Percentiles rank a stretch among this genome's conserved stretches.
Conservation (phyloP, 352 stramenopile genomes). For the Globisporangium alternatum region DNA sequence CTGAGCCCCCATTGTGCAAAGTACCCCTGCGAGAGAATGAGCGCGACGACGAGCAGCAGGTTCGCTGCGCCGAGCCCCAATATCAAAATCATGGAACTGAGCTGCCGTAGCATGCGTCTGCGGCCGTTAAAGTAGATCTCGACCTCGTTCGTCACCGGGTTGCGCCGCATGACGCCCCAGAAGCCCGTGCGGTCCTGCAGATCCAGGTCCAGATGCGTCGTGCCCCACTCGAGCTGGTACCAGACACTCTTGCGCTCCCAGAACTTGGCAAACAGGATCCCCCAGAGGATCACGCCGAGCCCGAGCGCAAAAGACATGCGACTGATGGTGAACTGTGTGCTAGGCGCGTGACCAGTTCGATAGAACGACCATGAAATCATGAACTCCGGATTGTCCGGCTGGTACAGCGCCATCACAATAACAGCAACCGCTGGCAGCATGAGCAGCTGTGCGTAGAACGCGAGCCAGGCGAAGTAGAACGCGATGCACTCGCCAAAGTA, state of each 20-base stretch:
- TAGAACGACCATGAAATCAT: constrained; percentile 30
- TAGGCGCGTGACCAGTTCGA: background rate
- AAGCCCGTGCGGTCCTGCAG: constrained; percentile 27
- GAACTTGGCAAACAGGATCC: constrained; percentile 46
- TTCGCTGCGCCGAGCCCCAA: constrained; percentile 20
- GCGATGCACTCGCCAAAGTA: constrained; percentile 88
- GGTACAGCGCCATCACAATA: constrained; percentile 24
- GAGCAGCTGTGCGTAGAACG: constrained; percentile 77
- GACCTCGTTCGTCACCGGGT: constrained; percentile 32
- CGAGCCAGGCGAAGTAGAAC: constrained; percentile 91
- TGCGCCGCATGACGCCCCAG: constrained; percentile 19
- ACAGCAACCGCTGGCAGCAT: constrained; percentile 40
- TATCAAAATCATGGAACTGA: constrained; percentile 21
- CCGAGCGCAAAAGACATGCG: constrained; percentile 18
- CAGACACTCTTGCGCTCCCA: constrained; percentile 61
- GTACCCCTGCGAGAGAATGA: constrained; percentile 33
- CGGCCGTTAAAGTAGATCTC: constrained; percentile 21
- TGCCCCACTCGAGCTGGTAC: constrained; percentile 64
- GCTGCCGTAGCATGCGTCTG: constrained; percentile 15
- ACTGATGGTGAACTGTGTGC: constrained; percentile 10
- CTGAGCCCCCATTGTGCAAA: constrained; percentile 19
- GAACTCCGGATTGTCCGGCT: constrained; percentile 16
- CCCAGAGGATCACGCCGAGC: constrained; percentile 36
- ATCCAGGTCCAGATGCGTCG: constrained; percentile 15
- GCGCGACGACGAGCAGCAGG: constrained; percentile 22